Evolutionary conservation across 257 asterid genomes (phyloP).

Genomic region (Solanum okadae): DNA sequence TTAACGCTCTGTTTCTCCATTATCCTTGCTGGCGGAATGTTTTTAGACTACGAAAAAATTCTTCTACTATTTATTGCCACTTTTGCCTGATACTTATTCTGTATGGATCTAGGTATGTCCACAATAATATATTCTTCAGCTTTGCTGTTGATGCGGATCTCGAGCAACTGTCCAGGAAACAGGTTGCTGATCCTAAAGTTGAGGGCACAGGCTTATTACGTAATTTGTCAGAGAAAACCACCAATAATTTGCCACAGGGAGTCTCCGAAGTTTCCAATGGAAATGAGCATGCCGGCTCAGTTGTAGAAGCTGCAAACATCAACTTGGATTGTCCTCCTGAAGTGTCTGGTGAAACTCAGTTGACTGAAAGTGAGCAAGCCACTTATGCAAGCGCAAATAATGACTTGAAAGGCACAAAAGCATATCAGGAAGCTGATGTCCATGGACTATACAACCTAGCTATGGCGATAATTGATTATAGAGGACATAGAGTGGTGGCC

Average conservation of each 20-base stretch:
- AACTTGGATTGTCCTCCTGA: slow-evolving; percentile 30
- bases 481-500: slow-evolving; percentile 96
- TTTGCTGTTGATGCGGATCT: slow-evolving; percentile 85
- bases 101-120: slow-evolving; percentile 63
- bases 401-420: slow-evolving; percentile 94
- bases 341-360: slow-evolving; percentile 50
- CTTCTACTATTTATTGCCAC: neutral
- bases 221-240: slow-evolving; percentile 25
- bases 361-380: slow-evolving; percentile 97
- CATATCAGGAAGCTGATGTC: slow-evolving; percentile 94
- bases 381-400: slow-evolving; percentile 95
- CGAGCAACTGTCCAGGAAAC: slow-evolving; percentile 52
- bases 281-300: slow-evolving; percentile 24
- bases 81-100: neutral
- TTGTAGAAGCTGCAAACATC: slow-evolving; percentile 26
- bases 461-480: slow-evolving; percentile 91
- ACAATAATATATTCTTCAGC: slow-evolving; percentile 95
- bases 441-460: slow-evolving; percentile 91
- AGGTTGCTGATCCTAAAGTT: slow-evolving; percentile 38
- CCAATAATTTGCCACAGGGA: slow-evolving; percentile 22
- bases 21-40: neutral
- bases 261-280: slow-evolving; percentile 12
- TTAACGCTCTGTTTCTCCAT: neutral
- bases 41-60: neutral
- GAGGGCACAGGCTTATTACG: slow-evolving; percentile 22